A percentile compares a stretch with the other conserved stretches of the same genome.
Conservation (phyloP, 495 filamentous ascomycete genomes). For the Aspergillus egyptiacus region DNA sequence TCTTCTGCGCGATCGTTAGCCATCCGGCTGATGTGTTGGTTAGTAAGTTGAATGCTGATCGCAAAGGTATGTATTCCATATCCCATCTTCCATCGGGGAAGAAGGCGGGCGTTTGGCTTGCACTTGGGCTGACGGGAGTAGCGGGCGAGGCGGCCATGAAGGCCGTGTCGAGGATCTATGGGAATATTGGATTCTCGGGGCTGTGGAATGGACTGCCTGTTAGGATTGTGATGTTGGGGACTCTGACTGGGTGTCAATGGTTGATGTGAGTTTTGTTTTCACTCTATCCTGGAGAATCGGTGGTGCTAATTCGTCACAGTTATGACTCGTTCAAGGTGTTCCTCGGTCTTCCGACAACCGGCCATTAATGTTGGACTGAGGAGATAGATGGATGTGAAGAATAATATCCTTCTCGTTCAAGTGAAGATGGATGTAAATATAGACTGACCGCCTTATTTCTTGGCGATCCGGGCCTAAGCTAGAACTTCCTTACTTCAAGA, state of each 20-base stretch:
- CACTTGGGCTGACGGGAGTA: conserved; percentile 20
- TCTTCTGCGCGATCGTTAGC: conserved; percentile 60
- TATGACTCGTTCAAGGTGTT: conserved; percentile 76
- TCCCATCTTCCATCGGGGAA: too few relatives aligned
- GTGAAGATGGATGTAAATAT: background rate
- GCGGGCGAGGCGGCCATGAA: conserved; percentile 57
- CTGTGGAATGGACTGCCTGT: conserved; percentile 66
- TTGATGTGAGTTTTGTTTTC: conserved; percentile 47
- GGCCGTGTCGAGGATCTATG: conserved; percentile 60
- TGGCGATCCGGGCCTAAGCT: conserved; percentile 6
- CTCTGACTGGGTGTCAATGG: conserved; percentile 69
- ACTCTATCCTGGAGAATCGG: background rate
- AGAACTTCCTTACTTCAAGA: background rate
- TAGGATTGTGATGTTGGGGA: conserved; percentile 60
- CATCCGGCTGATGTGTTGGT: conserved; percentile 70
- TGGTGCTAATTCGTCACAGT: conserved; percentile 21
- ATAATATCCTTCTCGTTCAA: background rate
- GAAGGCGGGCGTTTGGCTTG: too few relatives aligned
- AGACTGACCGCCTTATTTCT: conserved; percentile 17
- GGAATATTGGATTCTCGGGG: conserved; percentile 65
- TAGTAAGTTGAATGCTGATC: conserved; percentile 61
- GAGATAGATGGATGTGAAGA: background rate
- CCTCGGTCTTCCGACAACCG: conserved; percentile 62
- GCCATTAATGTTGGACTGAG: conserved; percentile 35
- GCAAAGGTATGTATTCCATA: conserved; percentile 49